Conservation (phyloP, 2,329 filamentous ascomycete species). For the Xylaria sp. region DNA sequence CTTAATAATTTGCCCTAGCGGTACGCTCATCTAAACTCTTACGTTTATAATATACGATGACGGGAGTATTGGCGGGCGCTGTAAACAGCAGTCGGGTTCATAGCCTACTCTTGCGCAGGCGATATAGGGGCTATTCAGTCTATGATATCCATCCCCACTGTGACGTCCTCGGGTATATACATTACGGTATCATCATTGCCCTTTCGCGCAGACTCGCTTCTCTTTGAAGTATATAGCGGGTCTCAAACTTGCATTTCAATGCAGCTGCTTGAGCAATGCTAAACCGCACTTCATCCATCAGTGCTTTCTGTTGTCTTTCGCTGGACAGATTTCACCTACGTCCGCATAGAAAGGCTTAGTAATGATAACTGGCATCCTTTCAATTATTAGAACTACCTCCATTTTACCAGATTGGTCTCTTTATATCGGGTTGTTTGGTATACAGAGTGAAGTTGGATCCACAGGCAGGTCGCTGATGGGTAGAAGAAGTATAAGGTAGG, state of each 20-base stretch:
- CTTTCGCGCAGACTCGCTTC: background rate
- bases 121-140: background rate
- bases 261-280: background rate
- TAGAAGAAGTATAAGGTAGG: too few species aligned
- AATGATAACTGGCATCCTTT: background rate
- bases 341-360: background rate
- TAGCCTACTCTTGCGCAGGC: constrained; percentile 50
- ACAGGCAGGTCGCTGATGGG: too few species aligned
- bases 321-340: background rate
- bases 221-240: background rate
- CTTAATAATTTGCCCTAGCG: too few species aligned
- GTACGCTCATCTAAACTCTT: too few species aligned
- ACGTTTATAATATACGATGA: constrained; percentile 59
- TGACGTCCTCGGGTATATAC: background rate
- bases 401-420: background rate
- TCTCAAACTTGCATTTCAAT: background rate
- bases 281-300: background rate
- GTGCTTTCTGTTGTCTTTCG: background rate
- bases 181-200: background rate
- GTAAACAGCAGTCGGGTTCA: constrained; percentile 55
- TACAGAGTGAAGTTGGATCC: too few species aligned
- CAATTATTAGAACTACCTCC: too few species aligned
- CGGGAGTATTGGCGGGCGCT: constrained; percentile 59
- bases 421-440: too few species aligned
- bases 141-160: background rate